These are phyloP conservation scores for Trifolium pratense DNA, from an alignment of 306 rosid genomes.

Conservation along the genomic window DNA sequence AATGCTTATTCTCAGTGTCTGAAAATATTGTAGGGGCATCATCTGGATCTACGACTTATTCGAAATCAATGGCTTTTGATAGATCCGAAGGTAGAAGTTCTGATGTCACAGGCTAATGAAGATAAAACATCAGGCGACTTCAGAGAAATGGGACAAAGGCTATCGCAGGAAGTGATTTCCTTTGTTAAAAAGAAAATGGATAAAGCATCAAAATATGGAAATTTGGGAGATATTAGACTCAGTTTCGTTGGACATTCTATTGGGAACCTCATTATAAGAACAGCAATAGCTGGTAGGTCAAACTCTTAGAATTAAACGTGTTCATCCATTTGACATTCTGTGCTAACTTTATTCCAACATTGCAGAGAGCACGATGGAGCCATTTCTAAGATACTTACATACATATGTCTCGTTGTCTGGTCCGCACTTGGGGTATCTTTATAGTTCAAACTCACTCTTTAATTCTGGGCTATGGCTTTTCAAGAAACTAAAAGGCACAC, in stretches of 20 bases:
- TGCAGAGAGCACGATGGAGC: conserved; percentile 84
- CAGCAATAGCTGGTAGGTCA: conserved; percentile 74
- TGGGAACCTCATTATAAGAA: conserved; percentile 82
- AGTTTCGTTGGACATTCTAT: conserved; percentile 94
- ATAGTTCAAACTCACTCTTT: conserved; percentile 86
- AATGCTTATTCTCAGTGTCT: conserved; percentile 31
- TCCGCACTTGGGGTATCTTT: conserved; percentile 92
- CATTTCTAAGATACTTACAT: conserved; percentile 67
- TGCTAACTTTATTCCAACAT: conserved; percentile 33
- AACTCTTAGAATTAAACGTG: conserved; percentile 29
- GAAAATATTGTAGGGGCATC: conserved; percentile 69
- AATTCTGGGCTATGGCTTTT: conserved; percentile 90
- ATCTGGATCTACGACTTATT: conserved; percentile 84
- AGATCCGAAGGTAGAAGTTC: conserved; percentile 80
- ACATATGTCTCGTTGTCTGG: conserved; percentile 86
- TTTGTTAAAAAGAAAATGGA: conserved; percentile 83
- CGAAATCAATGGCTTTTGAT: conserved; percentile 90
- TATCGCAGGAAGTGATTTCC: conserved; percentile 79
- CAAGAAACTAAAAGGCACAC: conserved; percentile 83
- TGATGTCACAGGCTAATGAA: conserved; percentile 86
- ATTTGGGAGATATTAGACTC: conserved; percentile 66
- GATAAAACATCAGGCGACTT: conserved; percentile 92
- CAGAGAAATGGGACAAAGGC: conserved; percentile 89
- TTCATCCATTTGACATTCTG: conserved; percentile 35
- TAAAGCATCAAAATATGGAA: conserved; percentile 63